Base-by-base conservation (phyloP, 2,329 filamentous ascomycete genomes). In the Botrytis squamosa region DNA sequence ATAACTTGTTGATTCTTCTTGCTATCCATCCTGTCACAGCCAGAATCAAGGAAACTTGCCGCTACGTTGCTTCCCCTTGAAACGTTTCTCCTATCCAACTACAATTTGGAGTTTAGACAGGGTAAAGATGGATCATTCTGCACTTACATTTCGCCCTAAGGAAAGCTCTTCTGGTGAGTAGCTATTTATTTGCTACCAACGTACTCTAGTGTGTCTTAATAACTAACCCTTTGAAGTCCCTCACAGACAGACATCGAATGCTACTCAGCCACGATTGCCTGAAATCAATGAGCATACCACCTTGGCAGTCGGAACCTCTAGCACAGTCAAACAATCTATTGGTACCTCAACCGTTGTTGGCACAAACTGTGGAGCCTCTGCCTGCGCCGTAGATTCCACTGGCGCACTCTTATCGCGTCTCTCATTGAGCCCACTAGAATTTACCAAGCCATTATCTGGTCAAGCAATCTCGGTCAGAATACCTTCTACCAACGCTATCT, bases 271-370 rank as follows among this genome's bases (percentile, higher is more conserved):
- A 42, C 49, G 7, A 25, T 33, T 33, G 18, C 36, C 49, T 33
- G 12, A 1, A 2, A 8, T 57, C n/a, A 0, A 42, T 22, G 49
- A 36, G 16, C 6, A 33, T 57, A 14, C 36, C 12, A 42, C 10
- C 33, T 16, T 10, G 5, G 8, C 29, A 4, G 36, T 66, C 5
- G 33, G 1, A 16, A 38, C 8, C 22, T 49, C 64, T 20, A 9
- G 4, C 18, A 22, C 4, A 16, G 25, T 12, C 0, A 5, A 67
- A 20, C 6, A 7, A 1, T 0, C 44, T 29, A 12, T 14, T 40
- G 6, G 8, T 67, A 52, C 12, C 20, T 14, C 22, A 20, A 7
- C 4, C 38, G 22, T 25, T n/a, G 16, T 14, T 4, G 62, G 38
- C 40, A 25, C 14, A 25, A 67, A 14, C 7, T 18, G 49, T 12